Conservation (phyloP, 2,329 filamentous ascomycete genomes). For the Xylariaceae sp. region DNA sequence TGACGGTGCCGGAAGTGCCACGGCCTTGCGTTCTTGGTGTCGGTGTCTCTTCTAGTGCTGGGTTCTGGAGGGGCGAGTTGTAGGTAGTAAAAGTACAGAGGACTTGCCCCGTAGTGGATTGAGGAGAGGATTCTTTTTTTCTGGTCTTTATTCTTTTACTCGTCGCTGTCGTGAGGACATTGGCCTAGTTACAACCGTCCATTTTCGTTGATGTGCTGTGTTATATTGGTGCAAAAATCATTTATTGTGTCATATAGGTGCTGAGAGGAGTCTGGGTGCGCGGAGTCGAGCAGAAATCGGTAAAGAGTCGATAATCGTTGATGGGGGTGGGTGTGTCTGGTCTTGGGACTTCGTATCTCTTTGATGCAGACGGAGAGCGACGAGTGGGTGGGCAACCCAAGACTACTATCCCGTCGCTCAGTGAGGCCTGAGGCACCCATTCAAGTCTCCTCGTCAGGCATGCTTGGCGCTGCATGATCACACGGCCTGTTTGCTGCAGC, state of each 20-base stretch:
- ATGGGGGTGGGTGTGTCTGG: constrained; percentile 1
- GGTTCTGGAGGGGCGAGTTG: background rate
- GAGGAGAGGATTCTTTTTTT: constrained; percentile 6
- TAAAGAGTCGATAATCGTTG: background rate
- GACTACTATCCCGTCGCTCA: constrained; percentile 9
- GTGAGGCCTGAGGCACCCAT: constrained; percentile 13
- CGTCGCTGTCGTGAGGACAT: constrained; percentile 21
- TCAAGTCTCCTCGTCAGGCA: background rate
- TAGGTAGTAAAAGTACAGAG: background rate
- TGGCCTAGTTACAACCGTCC: constrained; percentile 5
- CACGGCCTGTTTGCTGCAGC: too few relatives aligned
- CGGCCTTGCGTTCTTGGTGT: background rate
- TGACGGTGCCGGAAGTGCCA: background rate
- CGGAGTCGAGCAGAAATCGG: background rate
- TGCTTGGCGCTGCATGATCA: too few relatives aligned
- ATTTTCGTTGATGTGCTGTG: constrained; percentile 8
- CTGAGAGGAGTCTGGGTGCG: too few relatives aligned
- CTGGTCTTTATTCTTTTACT: constrained; percentile 23
- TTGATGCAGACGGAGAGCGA: constrained; percentile 3
- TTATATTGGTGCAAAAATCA: too few relatives aligned
- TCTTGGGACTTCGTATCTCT: constrained; percentile 1
- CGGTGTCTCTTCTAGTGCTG: background rate
- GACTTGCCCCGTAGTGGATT: background rate
- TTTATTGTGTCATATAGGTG: too few relatives aligned
- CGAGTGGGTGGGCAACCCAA: constrained; percentile 10